phyloP scores from a whole-genome alignment of 192 early-diverging fungal genomes.

The Coemansia erecta region DNA sequence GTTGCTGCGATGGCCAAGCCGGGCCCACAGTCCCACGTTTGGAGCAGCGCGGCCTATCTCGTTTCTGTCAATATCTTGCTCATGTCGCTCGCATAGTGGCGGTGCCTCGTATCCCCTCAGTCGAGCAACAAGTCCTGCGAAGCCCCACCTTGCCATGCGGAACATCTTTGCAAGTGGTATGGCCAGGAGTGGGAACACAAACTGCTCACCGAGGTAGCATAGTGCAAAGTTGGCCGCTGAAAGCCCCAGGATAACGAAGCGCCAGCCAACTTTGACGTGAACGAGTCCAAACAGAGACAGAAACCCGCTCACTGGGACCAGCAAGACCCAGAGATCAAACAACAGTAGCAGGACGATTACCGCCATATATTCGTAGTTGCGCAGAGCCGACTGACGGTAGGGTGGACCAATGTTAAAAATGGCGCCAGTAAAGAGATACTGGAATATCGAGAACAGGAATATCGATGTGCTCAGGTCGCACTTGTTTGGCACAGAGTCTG shows the following conservation, averaged over 20 bases:
- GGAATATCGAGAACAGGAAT: constrained; percentile 85
- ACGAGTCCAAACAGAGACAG: constrained; percentile 30
- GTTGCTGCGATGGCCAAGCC: constrained; percentile 23
- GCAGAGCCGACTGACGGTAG: constrained; percentile 79
- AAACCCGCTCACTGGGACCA: constrained; percentile 33
- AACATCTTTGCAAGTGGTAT: constrained; percentile 21
- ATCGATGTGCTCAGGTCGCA: constrained; percentile 78
- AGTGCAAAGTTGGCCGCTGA: constrained; percentile 36
- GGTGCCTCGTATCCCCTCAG: neutral
- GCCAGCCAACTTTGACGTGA: constrained; percentile 24
- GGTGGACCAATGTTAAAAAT: constrained; percentile 93
- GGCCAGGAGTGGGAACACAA: constrained; percentile 39
- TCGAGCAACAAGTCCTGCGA: neutral
- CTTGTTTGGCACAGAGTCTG: constrained; percentile 60
- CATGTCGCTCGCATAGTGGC: too few species aligned
- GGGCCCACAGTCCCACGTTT: constrained; percentile 20
- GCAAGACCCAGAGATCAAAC: constrained; percentile 41
- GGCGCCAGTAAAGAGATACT: constrained; percentile 88
- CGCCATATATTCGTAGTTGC: constrained; percentile 57
- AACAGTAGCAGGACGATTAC: constrained; percentile 16
- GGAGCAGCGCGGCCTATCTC: neutral
- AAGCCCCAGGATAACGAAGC: constrained; percentile 37
- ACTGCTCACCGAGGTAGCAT: constrained; percentile 34
- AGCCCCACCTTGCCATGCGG: neutral
- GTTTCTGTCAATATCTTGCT: too few species aligned